These are phyloP conservation scores for Camelina laxa DNA, from an alignment of 345 rosid species.

Conservation along the genomic window DNA sequence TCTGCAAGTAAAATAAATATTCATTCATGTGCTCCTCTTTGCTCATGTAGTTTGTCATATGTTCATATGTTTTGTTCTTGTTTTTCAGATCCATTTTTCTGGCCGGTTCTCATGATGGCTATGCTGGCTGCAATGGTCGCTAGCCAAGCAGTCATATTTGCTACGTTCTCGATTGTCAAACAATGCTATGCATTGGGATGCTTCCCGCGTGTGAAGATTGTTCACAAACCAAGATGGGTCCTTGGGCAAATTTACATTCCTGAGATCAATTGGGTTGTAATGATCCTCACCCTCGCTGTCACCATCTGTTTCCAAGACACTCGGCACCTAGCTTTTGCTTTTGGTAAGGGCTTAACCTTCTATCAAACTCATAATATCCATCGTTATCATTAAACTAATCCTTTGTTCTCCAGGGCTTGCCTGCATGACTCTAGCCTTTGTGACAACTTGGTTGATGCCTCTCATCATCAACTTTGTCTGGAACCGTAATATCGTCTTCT, in stretches of 20 bases:
- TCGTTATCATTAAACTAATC: constrained; percentile 8
- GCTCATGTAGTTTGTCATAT: constrained; percentile 23
- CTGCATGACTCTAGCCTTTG: constrained; percentile 62
- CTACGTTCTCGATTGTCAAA: constrained; percentile 76
- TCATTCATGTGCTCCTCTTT: constrained; percentile 1
- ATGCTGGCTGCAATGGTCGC: constrained; percentile 81
- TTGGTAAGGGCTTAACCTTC: constrained; percentile 56
- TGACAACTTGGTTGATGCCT: constrained; percentile 75
- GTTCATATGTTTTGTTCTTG: constrained; percentile 27
- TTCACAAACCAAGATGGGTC: constrained; percentile 81
- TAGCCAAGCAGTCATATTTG: constrained; percentile 82
- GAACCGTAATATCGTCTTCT: constrained; percentile 54
- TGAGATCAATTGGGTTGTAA: constrained; percentile 92
- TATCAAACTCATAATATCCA: not conserved
- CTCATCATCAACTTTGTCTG: constrained; percentile 77
- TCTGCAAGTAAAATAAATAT: constrained; percentile 7
- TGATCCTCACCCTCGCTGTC: constrained; percentile 81
- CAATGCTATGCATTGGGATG: constrained; percentile 91
- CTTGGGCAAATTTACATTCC: constrained; percentile 89
- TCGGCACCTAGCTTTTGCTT: constrained; percentile 74
- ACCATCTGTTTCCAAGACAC: constrained; percentile 66
- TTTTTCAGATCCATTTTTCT: constrained; percentile 65
- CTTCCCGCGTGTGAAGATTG: constrained; percentile 92
- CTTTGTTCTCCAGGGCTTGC: constrained; percentile 69
- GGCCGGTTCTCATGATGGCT: constrained; percentile 80